Conservation (phyloP, 2,329 filamentous ascomycete genomes). For the Stemphylium beticola region DNA sequence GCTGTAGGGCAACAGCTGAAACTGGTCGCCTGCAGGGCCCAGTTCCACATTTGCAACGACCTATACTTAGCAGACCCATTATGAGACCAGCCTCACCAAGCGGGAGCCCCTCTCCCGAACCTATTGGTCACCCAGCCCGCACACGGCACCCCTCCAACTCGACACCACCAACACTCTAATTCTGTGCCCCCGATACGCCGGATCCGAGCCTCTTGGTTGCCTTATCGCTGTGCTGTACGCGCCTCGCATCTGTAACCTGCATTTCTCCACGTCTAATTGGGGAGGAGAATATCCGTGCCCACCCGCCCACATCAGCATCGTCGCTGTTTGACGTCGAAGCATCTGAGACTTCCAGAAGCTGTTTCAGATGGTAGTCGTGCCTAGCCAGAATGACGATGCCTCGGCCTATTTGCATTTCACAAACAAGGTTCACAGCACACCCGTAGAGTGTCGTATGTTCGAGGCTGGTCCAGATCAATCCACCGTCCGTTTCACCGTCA, state of each 20-base stretch:
- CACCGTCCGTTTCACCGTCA: neutral
- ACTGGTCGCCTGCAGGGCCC: conserved; percentile 38
- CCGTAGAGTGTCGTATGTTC: too few species aligned
- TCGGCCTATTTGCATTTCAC: neutral
- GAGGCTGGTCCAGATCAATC: neutral
- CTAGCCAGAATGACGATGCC: neutral
- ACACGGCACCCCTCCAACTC: conserved; percentile 8
- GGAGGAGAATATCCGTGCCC: neutral
- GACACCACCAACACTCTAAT: conserved; percentile 8
- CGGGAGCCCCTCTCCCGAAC: conserved; percentile 33
- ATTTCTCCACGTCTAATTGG: neutral
- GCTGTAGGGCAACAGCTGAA: conserved; percentile 42
- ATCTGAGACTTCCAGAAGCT: conserved; percentile 31
- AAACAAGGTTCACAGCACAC: neutral
- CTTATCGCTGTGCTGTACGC: conserved; percentile 7
- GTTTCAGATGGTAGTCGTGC: conserved; percentile 25
- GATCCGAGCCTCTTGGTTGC: neutral
- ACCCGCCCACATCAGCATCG: conserved; percentile 4
- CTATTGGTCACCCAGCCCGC: conserved; percentile 31
- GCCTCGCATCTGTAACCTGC: neutral
- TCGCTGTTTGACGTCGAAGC: conserved; percentile 21
- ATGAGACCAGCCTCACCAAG: conserved; percentile 26
- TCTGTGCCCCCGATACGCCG: neutral
- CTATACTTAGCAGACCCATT: conserved; percentile 44
- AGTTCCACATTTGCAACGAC: conserved; percentile 45